Conservation (phyloP, 306 rosid species). For the Lagenaria siceraria region DNA sequence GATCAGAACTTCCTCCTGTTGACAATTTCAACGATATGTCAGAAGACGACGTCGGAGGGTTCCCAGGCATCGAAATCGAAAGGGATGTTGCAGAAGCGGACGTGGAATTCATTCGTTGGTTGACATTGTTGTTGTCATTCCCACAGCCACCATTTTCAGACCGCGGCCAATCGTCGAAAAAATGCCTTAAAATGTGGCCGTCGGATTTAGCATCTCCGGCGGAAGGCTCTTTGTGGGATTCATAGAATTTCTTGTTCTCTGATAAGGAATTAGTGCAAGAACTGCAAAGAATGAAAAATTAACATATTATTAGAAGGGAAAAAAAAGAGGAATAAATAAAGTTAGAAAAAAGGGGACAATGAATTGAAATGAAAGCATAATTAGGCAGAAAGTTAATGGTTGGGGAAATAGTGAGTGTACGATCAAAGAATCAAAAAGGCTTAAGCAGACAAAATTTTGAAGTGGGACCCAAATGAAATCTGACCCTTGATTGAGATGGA, state of each 20-base stretch:
- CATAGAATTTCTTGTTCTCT: constrained; percentile 26
- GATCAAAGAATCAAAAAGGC: constrained; percentile 5
- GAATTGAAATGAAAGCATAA: background rate
- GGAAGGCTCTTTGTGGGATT: constrained; percentile 23
- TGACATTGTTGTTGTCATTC: constrained; percentile 15
- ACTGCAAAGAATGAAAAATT: background rate
- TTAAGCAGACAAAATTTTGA: background rate
- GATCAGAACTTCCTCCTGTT: constrained; percentile 33
- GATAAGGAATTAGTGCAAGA: constrained; percentile 34
- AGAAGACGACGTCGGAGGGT: constrained; percentile 21
- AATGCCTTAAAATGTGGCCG: constrained; percentile 70
- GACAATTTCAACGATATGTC: constrained; percentile 81
- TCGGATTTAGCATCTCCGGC: constrained; percentile 35
- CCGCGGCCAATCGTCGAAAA: constrained; percentile 92
- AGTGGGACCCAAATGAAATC: constrained; percentile 11
- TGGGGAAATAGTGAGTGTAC: constrained; percentile 2
- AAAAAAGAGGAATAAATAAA: background rate
- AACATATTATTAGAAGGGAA: too few species aligned
- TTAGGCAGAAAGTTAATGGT: background rate
- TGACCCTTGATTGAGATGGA: constrained; percentile 49
- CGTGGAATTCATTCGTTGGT: constrained; percentile 15
- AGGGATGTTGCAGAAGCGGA: constrained; percentile 37
- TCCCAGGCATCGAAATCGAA: constrained; percentile 57
- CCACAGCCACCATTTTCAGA: constrained; percentile 25
- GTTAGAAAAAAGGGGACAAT: background rate